Conservation (phyloP, 2,329 filamentous ascomycete genomes). For the Aspergillus persii region DNA sequence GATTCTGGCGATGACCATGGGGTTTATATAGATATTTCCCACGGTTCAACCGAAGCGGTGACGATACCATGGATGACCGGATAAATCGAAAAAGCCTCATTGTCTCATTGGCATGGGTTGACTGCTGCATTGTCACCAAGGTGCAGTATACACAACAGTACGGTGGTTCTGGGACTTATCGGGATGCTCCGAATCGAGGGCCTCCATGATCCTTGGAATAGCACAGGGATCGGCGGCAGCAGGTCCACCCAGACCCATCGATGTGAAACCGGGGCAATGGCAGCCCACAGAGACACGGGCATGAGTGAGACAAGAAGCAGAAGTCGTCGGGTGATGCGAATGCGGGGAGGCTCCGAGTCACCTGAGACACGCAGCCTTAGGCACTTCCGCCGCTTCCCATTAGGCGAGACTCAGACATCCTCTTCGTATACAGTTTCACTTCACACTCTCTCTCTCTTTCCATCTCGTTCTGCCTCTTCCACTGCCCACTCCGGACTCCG, state of each 20-base stretch:
- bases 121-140: not conserved
- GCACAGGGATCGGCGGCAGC: not conserved
- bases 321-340: not conserved
- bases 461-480: not conserved
- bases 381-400: not conserved
- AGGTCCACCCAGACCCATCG: not conserved
- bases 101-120: not conserved
- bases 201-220: not conserved
- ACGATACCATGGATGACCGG: not conserved
- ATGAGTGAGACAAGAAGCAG: not conserved
- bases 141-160: not conserved
- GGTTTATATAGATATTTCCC: conserved; percentile 2
- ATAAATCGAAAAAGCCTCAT: not conserved
- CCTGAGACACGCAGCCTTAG: not conserved
- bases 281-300: not conserved
- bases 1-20: not conserved
- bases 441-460: too few relatives aligned
- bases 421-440: not conserved
- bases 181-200: not conserved
- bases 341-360: not conserved
- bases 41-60: not conserved
- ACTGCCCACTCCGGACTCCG: not conserved
- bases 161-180: not conserved
- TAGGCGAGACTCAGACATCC: not conserved
- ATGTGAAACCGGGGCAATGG: not conserved